Base-by-base conservation (phyloP, 768 basidiomycete species). In the Exidia glandulosa region DNA sequence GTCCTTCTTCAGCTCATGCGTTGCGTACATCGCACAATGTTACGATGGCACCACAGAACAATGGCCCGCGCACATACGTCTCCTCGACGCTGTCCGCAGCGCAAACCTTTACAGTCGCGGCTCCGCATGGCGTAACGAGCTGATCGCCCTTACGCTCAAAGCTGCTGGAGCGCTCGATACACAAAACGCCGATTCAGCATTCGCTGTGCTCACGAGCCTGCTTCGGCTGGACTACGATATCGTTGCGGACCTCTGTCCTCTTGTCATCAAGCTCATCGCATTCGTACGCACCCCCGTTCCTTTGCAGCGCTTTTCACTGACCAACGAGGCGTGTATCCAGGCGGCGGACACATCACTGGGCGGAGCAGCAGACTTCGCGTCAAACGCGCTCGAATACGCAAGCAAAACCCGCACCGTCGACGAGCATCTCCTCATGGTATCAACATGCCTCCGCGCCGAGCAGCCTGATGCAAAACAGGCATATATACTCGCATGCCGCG, bases 181-280 rank as follows among this genome's bases (percentile, higher is more conserved):
- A 23, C 16, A 14, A 19, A 45, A 14, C 4, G 14, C 64, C 60
- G 57, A 68, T 66, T 56, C 67, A 27, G 76, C 76, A 13, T 63
- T 81, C 19, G 73, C 77, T 59, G 76, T 79, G 59, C 70, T 89
- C 30, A 77, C 77, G 10, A 73, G 71, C 3, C 70, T 88, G 5
- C 72, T 77, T 31, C 77, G 74, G 45, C 81, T 88, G 33, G 87
- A 89, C 64, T 82, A 84, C 61, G 80, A 84, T 56, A 68, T 88
- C 32, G 66, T 88, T 23, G 13, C 25, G 2, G 25, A 27, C 10
- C 25, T 54, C 25, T 31, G 7, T 4, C 16, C 9, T 4, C 14
- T 27, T 13, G 30, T 54, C 25, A 6, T 54, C 27, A 54, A 29
- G 30, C 13, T 1, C 5, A 54, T 54, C 19, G 27, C 50, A 6